Conservation (phyloP, 768 basidiomycete species). For the Botryobasidium botryosum region DNA sequence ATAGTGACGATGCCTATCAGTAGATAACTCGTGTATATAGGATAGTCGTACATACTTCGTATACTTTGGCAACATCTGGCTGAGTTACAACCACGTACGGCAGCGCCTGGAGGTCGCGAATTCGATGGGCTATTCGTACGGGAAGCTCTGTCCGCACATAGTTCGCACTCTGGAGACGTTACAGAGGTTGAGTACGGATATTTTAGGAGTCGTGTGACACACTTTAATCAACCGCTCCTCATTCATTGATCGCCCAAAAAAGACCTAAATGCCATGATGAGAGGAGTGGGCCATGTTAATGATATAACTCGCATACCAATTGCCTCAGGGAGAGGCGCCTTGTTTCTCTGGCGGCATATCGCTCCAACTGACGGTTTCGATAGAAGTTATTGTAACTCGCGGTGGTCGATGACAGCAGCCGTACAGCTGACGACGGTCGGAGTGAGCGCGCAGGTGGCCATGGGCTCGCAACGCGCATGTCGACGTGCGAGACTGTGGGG, state of each 20-base stretch:
- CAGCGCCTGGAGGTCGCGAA: constrained; percentile 71
- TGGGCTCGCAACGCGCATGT: no score
- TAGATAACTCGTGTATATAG: neutral
- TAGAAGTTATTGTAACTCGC: no score
- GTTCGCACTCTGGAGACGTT: constrained; percentile 53
- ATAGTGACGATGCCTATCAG: neutral
- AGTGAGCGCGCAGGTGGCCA: no score
- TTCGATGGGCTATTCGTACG: constrained; percentile 69
- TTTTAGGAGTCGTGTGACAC: constrained; percentile 47
- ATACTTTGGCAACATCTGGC: constrained; percentile 66
- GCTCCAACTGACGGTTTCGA: constrained; percentile 64
- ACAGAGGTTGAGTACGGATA: constrained; percentile 23
- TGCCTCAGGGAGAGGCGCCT: constrained; percentile 62
- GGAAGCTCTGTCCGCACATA: constrained; percentile 83
- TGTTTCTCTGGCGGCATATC: constrained; percentile 59
- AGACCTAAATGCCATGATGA: constrained; percentile 33
- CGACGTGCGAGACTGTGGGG: no score
- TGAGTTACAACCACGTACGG: constrained; percentile 80
- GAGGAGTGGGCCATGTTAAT: neutral
- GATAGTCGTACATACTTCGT: constrained; percentile 39
- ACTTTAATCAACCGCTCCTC: constrained; percentile 45
- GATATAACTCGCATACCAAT: constrained; percentile 31
- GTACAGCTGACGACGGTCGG: no score
- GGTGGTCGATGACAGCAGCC: no score
- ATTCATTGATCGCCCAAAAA: constrained; percentile 72